These are phyloP conservation scores for Coemansia asiatica DNA, from an alignment of 192 early-diverging fungal species.

Conservation along the genomic window DNA sequence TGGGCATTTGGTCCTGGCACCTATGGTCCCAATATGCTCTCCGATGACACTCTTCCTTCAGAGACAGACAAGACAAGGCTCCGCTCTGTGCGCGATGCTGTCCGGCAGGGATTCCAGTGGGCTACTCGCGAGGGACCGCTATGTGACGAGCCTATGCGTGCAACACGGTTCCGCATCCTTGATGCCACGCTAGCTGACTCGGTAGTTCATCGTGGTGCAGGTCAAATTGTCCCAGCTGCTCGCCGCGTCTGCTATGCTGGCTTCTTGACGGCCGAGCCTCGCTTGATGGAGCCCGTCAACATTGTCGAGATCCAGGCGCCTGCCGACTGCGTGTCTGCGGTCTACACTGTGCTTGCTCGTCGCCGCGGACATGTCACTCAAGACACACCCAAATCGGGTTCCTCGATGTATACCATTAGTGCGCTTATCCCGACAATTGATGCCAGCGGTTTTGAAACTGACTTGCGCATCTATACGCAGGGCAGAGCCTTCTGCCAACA, in stretches of 20 bases:
- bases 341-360: constrained; percentile 91
- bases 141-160: constrained; percentile 96
- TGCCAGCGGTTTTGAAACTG: constrained; percentile 94
- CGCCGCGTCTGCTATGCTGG: constrained; percentile 96
- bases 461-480: constrained; percentile 92
- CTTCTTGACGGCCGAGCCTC: constrained; percentile 91
- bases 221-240: constrained; percentile 95
- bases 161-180: constrained; percentile 92
- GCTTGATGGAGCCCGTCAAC: constrained; percentile 97
- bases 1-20: constrained; percentile 98
- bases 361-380: constrained; percentile 96
- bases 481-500: constrained; percentile 98
- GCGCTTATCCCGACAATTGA: constrained; percentile 96
- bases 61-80: constrained; percentile 85
- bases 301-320: constrained; percentile 97
- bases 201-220: constrained; percentile 89
- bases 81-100: constrained; percentile 74
- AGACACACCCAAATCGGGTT: constrained; percentile 91
- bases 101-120: constrained; percentile 98
- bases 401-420: constrained; percentile 90
- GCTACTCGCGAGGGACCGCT: constrained; percentile 93
- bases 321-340: constrained; percentile 89
- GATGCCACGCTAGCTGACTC: constrained; percentile 80
- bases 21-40: constrained; percentile 86
- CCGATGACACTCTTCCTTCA: constrained; percentile 93